These are phyloP conservation scores for Rhododendron griersonianum DNA, from an alignment of 148 eudicot species.

Conservation along the genomic window DNA sequence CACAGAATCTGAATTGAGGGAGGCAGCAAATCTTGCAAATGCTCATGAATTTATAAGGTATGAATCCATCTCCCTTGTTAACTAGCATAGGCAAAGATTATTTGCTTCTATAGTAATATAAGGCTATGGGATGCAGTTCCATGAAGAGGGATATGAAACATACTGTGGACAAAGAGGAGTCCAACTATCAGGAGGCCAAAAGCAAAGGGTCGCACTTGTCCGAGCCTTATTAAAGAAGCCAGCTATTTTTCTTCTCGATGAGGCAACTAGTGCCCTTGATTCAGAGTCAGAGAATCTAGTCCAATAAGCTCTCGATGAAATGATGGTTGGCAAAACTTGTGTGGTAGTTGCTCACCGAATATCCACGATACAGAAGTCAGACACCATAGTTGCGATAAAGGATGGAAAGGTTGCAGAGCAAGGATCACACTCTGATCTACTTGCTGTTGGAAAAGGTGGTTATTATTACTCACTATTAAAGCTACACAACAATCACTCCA, in stretches of 20 bases:
- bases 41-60: constrained; percentile 39
- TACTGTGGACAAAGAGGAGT: constrained; percentile 39
- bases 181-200: constrained; percentile 41
- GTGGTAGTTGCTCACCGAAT: constrained; percentile 31
- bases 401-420: constrained; percentile 31
- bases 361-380: constrained; percentile 32
- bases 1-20: constrained; percentile 24
- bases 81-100: background rate
- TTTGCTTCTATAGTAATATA: background rate
- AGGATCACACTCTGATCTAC: constrained; percentile 32
- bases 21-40: constrained; percentile 31
- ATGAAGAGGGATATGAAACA: constrained; percentile 33
- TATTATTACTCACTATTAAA: constrained; percentile 30
- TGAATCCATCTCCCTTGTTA: background rate
- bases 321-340: constrained; percentile 30
- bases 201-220: constrained; percentile 34
- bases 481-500: constrained; percentile 17
- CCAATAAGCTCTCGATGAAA: constrained; percentile 32
- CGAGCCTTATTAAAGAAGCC: constrained; percentile 33
- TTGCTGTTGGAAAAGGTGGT: constrained; percentile 27
- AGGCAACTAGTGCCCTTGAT: constrained; percentile 40
- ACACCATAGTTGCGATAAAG: constrained; percentile 25
- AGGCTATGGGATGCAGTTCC: constrained; percentile 19
- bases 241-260: constrained; percentile 28
- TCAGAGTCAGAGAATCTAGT: constrained; percentile 26